phyloP scores from a whole-genome alignment of 2,329 filamentous ascomycete species.

The Trichoderma aggressivum region DNA sequence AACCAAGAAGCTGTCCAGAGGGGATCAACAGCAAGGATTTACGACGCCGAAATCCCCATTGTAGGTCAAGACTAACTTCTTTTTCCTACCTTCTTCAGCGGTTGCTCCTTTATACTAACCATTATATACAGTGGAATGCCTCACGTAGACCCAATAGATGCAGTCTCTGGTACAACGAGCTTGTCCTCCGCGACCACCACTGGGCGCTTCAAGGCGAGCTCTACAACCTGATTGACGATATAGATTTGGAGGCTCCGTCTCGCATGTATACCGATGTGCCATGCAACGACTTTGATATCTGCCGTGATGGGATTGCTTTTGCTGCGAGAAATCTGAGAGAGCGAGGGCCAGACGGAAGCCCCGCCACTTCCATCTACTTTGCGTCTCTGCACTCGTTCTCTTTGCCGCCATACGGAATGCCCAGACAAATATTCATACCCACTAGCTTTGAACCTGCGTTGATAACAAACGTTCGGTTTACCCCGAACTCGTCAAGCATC shows the following conservation, averaged over 20 bases:
- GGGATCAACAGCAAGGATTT: constrained; percentile 32
- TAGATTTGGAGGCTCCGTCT: constrained; percentile 33
- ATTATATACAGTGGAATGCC: constrained; percentile 30
- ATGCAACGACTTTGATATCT: constrained; percentile 32
- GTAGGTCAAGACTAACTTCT: neutral
- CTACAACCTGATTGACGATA: constrained; percentile 32
- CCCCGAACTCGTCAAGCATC: constrained; percentile 36
- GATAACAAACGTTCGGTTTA: constrained; percentile 33
- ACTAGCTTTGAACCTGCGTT: constrained; percentile 5
- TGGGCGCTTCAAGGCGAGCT: constrained; percentile 33
- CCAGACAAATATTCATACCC: constrained; percentile 27
- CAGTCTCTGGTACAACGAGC: constrained; percentile 39
- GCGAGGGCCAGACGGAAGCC: constrained; percentile 13
- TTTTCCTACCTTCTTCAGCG: neutral
- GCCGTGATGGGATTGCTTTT: constrained; percentile 35
- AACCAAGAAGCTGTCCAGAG: constrained; percentile 30
- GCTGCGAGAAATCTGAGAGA: constrained; percentile 25
- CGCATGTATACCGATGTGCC: constrained; percentile 26
- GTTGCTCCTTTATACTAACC: constrained; percentile 24
- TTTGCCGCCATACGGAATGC: constrained; percentile 21
- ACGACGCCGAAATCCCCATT: constrained; percentile 33
- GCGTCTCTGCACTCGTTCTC: constrained; percentile 34
- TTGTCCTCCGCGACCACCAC: constrained; percentile 26
- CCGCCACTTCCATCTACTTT: constrained; percentile 31
- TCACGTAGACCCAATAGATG: constrained; percentile 32